Base-by-base conservation (phyloP, 106 monocot genomes). In the Triglochin maritima region DNA sequence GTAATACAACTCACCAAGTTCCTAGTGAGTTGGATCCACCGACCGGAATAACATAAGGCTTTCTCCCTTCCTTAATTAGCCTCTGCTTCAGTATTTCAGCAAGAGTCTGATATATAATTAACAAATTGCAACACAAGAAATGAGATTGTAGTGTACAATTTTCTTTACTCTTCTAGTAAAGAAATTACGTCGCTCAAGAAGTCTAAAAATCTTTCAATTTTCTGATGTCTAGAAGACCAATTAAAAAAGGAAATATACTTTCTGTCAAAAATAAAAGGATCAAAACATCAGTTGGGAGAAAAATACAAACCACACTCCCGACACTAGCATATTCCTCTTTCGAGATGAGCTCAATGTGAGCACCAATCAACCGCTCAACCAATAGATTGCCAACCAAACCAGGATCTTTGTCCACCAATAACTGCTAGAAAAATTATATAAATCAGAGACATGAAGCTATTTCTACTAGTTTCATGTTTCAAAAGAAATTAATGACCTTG, bases 21-120 rank as follows among this genome's bases (percentile, higher is more conserved):
- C 95, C 95, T 17, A 95, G 80, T 50, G 95, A 87, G 73, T 95
- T 95, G 63, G 95, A 95, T 80, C 95, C 95, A 55, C 95, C 95
- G 74, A 90, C 95, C 65, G 95, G 95, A 78, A 95, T 95, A 48
- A 95, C 76, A 75, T 90, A 95, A 56, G 95, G 95, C 29, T 84
- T 95, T 78, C 85, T 83, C 64, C 95, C 90, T 83, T 90, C 81
- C 50, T 72, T 77, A 61, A 72, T 4, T 50, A 95, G 50, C 74
- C 76, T 82, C 57, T 78, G 71, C 75, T 90, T 83, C 7, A 95
- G 83, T 52, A 87, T 53, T 4, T 95, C 87, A 16, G 90, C 85
- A 63, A 95, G 83, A 71, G 75, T 62, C 95, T 95, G 67, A 47
- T 15, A 59, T 13, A 67, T 50, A 48, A 63, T 7, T 9, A 43